phyloP scores from a whole-genome alignment of 2,329 filamentous ascomycete species.

The Amesomyces nigricolor region DNA sequence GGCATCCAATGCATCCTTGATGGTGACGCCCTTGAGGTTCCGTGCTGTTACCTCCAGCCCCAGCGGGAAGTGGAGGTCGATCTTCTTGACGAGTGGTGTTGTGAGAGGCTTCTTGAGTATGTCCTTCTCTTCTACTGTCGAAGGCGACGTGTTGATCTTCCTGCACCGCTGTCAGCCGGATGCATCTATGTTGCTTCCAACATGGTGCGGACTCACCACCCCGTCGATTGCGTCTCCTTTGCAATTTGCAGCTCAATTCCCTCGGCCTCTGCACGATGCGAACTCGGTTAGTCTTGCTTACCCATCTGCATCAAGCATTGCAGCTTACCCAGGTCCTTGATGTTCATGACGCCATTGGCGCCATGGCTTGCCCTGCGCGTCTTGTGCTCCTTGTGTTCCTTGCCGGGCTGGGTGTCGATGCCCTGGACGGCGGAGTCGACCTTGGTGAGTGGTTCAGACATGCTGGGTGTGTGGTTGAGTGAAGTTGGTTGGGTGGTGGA shows the following conservation, averaged over 20 bases:
- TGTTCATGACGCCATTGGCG: slow-evolving; percentile 69
- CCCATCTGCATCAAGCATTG: neutral
- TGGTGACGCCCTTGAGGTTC: slow-evolving; percentile 90
- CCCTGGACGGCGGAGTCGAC: slow-evolving; percentile 89
- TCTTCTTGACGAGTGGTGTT: slow-evolving; percentile 81
- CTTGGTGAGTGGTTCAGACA: slow-evolving; percentile 65
- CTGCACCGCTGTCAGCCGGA: slow-evolving; percentile 40
- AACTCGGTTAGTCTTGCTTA: slow-evolving; percentile 9
- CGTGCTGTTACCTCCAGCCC: slow-evolving; percentile 83
- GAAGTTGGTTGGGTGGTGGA: neutral
- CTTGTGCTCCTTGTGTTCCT: slow-evolving; percentile 52
- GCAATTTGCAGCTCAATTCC: slow-evolving; percentile 67
- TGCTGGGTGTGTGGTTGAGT: slow-evolving; percentile 26
- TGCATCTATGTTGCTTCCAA: neutral
- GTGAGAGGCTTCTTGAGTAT: slow-evolving; percentile 76
- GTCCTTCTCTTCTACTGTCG: slow-evolving; percentile 73
- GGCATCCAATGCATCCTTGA: slow-evolving; percentile 93
- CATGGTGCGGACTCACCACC: slow-evolving; percentile 59
- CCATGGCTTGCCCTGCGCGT: slow-evolving; percentile 69
- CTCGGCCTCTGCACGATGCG: slow-evolving; percentile 58
- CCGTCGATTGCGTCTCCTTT: slow-evolving; percentile 77
- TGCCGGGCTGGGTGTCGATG: slow-evolving; percentile 57
- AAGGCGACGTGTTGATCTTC: slow-evolving; percentile 88
- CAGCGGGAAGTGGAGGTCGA: slow-evolving; percentile 86
- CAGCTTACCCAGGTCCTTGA: slow-evolving; percentile 77